Percentiles rank a stretch among this genome's conserved stretches.
Evolutionary conservation across 2,329 filamentous ascomycete species (phyloP).

Genomic region (Colletotrichum musae): DNA sequence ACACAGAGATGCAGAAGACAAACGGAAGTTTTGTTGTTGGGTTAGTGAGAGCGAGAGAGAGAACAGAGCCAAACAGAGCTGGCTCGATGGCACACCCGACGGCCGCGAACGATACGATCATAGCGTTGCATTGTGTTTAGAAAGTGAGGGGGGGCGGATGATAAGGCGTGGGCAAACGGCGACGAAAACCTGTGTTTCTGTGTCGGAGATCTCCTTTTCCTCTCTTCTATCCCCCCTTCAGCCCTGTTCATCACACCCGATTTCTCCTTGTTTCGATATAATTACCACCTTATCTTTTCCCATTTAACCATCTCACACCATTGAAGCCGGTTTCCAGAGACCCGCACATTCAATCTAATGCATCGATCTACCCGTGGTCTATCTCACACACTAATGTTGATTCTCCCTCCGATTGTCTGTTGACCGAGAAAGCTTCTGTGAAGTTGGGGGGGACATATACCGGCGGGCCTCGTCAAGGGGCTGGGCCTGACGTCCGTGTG

Average conservation of each 20-base stretch:
- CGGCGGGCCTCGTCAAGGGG: neutral
- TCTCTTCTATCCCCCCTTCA: constrained; percentile 5
- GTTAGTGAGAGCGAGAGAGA: constrained; percentile 2
- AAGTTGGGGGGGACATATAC: neutral
- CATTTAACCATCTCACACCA: neutral
- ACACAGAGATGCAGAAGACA: neutral
- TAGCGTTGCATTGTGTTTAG: constrained; percentile 39
- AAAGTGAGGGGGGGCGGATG: constrained; percentile 13
- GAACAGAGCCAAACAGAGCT: constrained; percentile 41
- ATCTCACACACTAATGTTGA: neutral
- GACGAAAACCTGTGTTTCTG: constrained; percentile 7
- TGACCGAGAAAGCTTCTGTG: neutral
- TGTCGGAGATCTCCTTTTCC: constrained; percentile 8
- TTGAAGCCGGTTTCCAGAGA: neutral
- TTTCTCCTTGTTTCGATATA: constrained; percentile 20
- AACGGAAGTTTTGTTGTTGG: neutral
- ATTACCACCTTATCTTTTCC: constrained; percentile 13
- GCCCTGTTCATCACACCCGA: constrained; percentile 6
- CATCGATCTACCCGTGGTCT: neutral
- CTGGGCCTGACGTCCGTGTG: neutral
- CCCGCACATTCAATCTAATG: constrained; percentile 20
- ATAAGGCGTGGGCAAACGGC: constrained; percentile 1
- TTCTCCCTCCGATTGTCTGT: neutral
- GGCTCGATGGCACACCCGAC: constrained; percentile 42
- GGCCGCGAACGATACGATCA: constrained; percentile 37